phyloP scores from a whole-genome alignment of 2,329 filamentous ascomycete species.

The Alternaria panax region DNA sequence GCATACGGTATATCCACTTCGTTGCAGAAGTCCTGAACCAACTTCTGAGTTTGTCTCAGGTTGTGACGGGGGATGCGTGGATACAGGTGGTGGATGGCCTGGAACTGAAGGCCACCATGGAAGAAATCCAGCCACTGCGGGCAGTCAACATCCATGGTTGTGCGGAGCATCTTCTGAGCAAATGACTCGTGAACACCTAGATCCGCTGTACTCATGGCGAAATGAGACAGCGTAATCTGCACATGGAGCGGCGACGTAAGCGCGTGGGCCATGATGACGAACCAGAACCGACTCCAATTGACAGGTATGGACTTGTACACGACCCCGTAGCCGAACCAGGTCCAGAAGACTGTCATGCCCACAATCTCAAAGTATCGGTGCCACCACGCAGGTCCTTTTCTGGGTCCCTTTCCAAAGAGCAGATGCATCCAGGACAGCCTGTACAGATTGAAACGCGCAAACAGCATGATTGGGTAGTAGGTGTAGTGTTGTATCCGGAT shows the following conservation, averaged over 20 bases:
- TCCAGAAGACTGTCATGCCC: slow-evolving; percentile 72
- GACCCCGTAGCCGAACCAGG: slow-evolving; percentile 71
- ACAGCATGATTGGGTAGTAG: slow-evolving; percentile 72
- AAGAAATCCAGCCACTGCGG: slow-evolving; percentile 75
- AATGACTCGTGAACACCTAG: slow-evolving; percentile 71
- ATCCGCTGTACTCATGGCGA: slow-evolving; percentile 73
- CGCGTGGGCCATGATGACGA: slow-evolving; percentile 70
- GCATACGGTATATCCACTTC: slow-evolving; percentile 70
- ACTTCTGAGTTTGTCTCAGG: slow-evolving; percentile 64
- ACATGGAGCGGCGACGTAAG: slow-evolving; percentile 73
- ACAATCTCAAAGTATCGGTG: slow-evolving; percentile 70
- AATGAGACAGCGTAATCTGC: slow-evolving; percentile 76
- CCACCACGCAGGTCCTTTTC: slow-evolving; percentile 71
- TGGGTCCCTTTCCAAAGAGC: slow-evolving; percentile 61
- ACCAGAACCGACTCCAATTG: slow-evolving; percentile 65
- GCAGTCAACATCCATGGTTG: slow-evolving; percentile 78
- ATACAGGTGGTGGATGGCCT: slow-evolving; percentile 74
- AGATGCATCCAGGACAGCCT: slow-evolving; percentile 72
- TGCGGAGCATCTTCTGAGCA: slow-evolving; percentile 72
- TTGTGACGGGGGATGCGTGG: slow-evolving; percentile 74
- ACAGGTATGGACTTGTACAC: slow-evolving; percentile 67
- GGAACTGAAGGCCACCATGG: slow-evolving; percentile 76
- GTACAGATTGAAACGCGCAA: slow-evolving; percentile 78
- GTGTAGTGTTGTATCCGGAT: slow-evolving; percentile 70
- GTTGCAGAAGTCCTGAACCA: slow-evolving; percentile 70